Conservation (phyloP, 2,329 filamentous ascomycete species). For the Akanthomyces muscarius region DNA sequence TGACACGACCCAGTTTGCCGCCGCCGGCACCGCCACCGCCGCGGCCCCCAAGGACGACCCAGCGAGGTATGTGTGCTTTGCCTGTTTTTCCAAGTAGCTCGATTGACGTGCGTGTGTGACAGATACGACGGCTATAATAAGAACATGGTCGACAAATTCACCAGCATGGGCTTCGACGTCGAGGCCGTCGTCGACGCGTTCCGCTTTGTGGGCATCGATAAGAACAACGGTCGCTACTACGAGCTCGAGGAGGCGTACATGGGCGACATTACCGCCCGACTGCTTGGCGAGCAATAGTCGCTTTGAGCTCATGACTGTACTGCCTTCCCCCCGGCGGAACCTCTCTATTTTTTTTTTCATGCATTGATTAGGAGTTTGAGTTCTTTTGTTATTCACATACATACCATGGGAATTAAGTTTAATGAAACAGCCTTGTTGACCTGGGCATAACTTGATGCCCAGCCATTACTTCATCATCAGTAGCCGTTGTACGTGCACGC, state of each 20-base stretch:
- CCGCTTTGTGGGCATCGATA: constrained; percentile 74
- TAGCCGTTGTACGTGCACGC: neutral
- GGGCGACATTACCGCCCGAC: constrained; percentile 80
- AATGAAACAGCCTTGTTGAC: neutral
- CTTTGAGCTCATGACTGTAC: neutral
- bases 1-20: constrained; percentile 39
- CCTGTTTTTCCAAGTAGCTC: neutral
- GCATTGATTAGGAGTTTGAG: constrained; percentile 3
- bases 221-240: constrained; percentile 73
- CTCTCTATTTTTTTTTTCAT: neutral
- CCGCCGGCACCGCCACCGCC: constrained; percentile 45
- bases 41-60: constrained; percentile 17
- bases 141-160: constrained; percentile 76
- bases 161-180: constrained; percentile 86
- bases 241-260: constrained; percentile 86
- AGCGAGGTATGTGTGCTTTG: neutral
- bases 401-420: constrained; percentile 1
- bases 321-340: neutral
- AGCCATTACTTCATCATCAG: neutral
- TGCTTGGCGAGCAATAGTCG: constrained; percentile 71
- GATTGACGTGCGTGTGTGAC: neutral
- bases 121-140: constrained; percentile 88
- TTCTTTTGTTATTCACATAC: neutral
- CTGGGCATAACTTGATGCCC: neutral
- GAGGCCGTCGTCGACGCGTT: constrained; percentile 85